Base-by-base conservation (phyloP, 805 yeast genomes). In the Wickerhamiella occidentalis region DNA sequence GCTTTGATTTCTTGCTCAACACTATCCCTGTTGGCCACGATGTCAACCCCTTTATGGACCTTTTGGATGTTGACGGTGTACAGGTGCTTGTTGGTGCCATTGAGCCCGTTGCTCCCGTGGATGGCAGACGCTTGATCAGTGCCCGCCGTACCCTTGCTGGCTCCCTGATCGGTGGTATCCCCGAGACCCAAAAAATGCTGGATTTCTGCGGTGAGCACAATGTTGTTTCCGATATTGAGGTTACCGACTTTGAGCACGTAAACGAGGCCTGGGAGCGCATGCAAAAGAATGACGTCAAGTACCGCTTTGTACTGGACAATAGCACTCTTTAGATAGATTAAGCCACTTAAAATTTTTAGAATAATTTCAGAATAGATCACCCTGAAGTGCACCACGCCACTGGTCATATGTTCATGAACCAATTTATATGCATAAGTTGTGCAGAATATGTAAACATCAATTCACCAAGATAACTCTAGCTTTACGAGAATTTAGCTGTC, bases 11-110 rank as follows among this genome's bases (percentile, higher is more conserved):
- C 50, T 65, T 79, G 38, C 62, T 79, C 54, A 80, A 78, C 29
- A 71, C 75, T 51, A 69, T 78, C 40, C 66, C 76, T 15, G 69
- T 68, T 13, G 71, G 70, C 49, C 66, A 78, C 56, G 76, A 74
- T 54, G 62, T 79, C 49, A 67, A 68, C 54, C 61, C 68, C 23
- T 76, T 77, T 61, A 58, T 80, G 53, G 61, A 64, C 23, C 64
- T 72, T 21, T 68, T 83, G 63, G 78, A 72, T 59, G 76, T 80
- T 40, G 75, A 75, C 60, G 80, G 80, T 51, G 68, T 69, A 45
- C 74, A 79, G 59, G 72, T 79, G 49, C 69, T 80, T 35, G 87
- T 79, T 51, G 90, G 90, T 50, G 68, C 81, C 60, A 86, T 90
- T 7, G 61, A 55, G 41, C 36, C 38, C 49, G 54, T 50, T 35